A percentile compares a stretch with the other conserved stretches of the same genome.
phyloP scores from a whole-genome alignment of 202 grass and related monocot species.

The Schoenoplectus triqueter region DNA sequence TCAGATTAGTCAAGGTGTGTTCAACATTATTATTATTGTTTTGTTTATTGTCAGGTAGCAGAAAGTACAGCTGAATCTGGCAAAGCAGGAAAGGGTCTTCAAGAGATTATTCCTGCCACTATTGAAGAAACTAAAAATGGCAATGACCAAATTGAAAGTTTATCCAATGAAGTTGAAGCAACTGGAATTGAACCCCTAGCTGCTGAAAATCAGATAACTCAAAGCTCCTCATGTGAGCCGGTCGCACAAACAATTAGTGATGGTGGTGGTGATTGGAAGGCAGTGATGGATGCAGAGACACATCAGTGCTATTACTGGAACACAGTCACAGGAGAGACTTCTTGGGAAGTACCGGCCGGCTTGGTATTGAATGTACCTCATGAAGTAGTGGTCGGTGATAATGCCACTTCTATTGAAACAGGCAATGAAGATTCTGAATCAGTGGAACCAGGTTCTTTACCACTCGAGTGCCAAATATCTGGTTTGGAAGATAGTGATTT shows the following conservation, averaged over 20 bases:
- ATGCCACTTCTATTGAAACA: constrained; percentile 45
- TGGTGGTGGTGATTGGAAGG: constrained; percentile 76
- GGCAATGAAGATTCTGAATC: constrained; percentile 7
- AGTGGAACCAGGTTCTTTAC: background rate
- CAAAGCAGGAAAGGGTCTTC: constrained; percentile 37
- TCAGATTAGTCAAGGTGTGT: background rate
- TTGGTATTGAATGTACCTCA: constrained; percentile 35
- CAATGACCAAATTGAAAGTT: constrained; percentile 40
- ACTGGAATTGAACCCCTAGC: constrained; percentile 37
- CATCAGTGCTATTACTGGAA: constrained; percentile 99
- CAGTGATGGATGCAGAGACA: constrained; percentile 80
- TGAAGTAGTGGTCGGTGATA: constrained; percentile 42
- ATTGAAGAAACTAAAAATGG: constrained; percentile 50
- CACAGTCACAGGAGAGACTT: constrained; percentile 91
- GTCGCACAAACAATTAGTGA: constrained; percentile 84
- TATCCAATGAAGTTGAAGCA: constrained; percentile 48
- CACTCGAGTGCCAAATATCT: constrained; percentile 27
- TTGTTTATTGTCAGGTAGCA: constrained; percentile 32
- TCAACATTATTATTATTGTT: constrained; percentile 11
- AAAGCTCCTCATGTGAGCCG: constrained; percentile 51
- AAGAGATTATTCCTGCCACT: constrained; percentile 48
- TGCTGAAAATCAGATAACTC: constrained; percentile 39
- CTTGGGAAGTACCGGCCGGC: constrained; percentile 81
- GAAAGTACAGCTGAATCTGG: constrained; percentile 42
- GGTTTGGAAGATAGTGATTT: constrained; percentile 36